phyloP scores from a whole-genome alignment of 2,329 filamentous ascomycete genomes.

The Cladosporium austrohemisphaericum region DNA sequence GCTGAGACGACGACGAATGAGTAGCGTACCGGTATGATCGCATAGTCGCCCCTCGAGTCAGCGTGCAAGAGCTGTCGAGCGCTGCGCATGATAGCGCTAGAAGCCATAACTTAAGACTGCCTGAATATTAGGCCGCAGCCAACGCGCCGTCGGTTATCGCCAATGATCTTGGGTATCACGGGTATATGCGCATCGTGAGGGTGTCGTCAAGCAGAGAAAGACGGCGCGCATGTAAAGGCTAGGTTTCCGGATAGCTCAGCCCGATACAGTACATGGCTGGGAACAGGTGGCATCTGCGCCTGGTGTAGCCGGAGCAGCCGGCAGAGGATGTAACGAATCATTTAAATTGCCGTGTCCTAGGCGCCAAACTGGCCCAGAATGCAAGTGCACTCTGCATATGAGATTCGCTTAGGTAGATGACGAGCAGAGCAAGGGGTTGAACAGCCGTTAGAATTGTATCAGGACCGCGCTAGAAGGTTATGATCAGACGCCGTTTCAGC shows the following conservation, averaged over 20 bases:
- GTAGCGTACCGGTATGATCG: conserved; percentile 1
- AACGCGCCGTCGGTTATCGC: not conserved
- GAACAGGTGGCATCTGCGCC: conserved; percentile 9
- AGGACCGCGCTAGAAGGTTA: conserved; percentile 13
- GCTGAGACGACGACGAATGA: conserved; percentile 6
- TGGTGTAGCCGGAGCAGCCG: conserved; percentile 1
- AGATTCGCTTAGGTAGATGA: not conserved
- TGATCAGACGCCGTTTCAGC: conserved; percentile 9
- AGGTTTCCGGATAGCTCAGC: not conserved
- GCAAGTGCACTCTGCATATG: no score
- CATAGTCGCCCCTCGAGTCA: conserved; percentile 1
- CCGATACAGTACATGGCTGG: conserved; percentile 1
- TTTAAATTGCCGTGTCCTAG: conserved; percentile 1
- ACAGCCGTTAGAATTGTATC: conserved; percentile 7
- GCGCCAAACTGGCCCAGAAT: not conserved
- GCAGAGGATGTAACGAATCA: conserved; percentile 1
- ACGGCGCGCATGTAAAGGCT: not conserved
- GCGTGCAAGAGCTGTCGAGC: not conserved
- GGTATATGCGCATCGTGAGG: no score
- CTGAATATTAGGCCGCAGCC: not conserved
- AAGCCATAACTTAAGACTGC: conserved; percentile 1
- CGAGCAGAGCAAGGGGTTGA: conserved; percentile 7
- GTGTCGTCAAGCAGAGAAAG: not conserved
- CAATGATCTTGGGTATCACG: not conserved
- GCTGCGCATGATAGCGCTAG: not conserved